Conservation (phyloP, 139 green algal species). For the Tetradesmus lagerheimii region DNA sequence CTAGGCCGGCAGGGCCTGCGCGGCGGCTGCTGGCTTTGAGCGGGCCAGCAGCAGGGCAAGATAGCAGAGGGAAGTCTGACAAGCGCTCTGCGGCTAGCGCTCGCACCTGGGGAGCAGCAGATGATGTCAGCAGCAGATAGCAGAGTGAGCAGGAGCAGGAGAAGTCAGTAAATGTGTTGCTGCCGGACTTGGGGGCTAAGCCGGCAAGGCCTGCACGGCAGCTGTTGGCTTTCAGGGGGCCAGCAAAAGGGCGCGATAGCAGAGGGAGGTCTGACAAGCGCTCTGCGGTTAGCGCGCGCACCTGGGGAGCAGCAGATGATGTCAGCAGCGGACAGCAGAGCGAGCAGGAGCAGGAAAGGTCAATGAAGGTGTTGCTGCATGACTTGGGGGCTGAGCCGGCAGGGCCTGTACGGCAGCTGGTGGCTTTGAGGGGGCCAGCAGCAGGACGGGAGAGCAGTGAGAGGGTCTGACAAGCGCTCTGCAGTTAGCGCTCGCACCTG, state of each 20-base stretch:
- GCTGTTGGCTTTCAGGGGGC: neutral
- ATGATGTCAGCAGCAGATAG: too few species aligned
- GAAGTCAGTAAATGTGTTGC: too few species aligned
- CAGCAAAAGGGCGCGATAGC: neutral
- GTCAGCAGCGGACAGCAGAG: too few species aligned
- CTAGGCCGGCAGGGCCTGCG: too few species aligned
- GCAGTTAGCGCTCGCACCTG: neutral
- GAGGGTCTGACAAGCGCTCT: neutral
- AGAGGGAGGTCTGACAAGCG: neutral
- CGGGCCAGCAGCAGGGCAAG: neutral
- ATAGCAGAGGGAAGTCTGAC: neutral
- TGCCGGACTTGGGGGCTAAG: neutral
- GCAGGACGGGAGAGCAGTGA: neutral
- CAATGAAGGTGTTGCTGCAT: too few species aligned
- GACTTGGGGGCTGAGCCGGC: neutral
- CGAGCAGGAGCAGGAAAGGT: neutral
- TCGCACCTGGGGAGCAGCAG: neutral
- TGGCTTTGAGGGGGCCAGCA: neutral
- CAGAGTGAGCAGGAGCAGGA: neutral
- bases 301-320: neutral
- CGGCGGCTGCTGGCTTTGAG: neutral
- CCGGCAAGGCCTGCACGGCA: neutral
- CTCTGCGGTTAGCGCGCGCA: neutral
- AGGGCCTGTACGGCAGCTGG: neutral
- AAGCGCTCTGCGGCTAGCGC: neutral